Base-by-base conservation (phyloP, 2,329 filamentous ascomycete species). In the Huntiella savannae region DNA sequence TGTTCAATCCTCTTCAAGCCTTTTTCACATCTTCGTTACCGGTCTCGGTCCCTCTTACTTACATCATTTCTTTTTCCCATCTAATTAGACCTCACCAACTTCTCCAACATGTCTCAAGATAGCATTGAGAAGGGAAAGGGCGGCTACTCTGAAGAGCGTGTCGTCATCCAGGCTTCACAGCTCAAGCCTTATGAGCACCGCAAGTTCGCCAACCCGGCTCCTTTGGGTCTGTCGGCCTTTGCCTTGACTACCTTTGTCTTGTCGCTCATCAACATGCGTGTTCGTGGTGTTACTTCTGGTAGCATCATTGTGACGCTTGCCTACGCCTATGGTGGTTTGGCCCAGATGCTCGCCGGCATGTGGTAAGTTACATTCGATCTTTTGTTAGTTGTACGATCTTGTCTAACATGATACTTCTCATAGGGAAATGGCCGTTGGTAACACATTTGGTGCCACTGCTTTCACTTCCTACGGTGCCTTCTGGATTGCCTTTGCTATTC, bases 371-470 rank as follows among this genome's bases (percentile, higher is more conserved):
- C 5, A 16, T 17, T 33, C 15, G 17, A 22, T 22, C 45, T 43
- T 46, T 12, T 28, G 33, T n/a, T 46, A 2, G n/a, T 13, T 5
- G n/a, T 42, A 13, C 17, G 11, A 22, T 45, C 40, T 36, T 34
- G 33, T 35, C 43, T 43, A 28, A 33, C 33, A 17, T 38, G n/a
- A 10, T 32, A 39, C 11, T 34, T 33, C 17, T 46, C 4, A 38
- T 22, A 84, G 80, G 81, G 82, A 88, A 65, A 83, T 88, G 74
- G 81, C 82, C 33, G 70, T 83, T n/a, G 82, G 82, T 48, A 88
- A 88, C 68, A 88, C 83, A 8, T 87, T 88, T 53, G 82, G 82
- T 68, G 82, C 81, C 45, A 87, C 82, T 17, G 81, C 82, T 15
- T 65, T 88, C 48, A 82, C 80, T 7, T 87, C 82, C 0, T 88